These are phyloP conservation scores for Colletotrichum tropicale DNA, from an alignment of 2,329 filamentous ascomycete genomes.

Conservation along the genomic window DNA sequence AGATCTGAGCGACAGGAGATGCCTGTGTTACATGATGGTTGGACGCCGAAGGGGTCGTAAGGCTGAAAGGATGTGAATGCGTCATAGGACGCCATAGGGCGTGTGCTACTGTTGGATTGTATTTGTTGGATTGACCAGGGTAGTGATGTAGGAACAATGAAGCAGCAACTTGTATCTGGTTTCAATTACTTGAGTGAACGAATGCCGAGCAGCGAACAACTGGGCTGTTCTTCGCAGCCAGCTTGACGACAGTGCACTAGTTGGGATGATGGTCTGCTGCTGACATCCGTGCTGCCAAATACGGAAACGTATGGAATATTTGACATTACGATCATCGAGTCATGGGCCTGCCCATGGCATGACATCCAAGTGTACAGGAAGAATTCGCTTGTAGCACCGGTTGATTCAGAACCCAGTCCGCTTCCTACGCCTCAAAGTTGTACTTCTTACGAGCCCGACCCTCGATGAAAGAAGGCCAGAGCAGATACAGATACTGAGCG, in stretches of 20 bases:
- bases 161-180: neutral
- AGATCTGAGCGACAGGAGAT: neutral
- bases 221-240: neutral
- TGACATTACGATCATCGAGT: neutral
- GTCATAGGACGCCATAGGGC: too few species aligned
- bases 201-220: neutral
- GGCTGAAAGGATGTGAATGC: neutral
- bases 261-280: neutral
- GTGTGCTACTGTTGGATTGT: neutral
- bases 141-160: neutral
- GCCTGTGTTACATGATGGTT: neutral
- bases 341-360: neutral
- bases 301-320: neutral
- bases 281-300: neutral
- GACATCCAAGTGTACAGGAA: neutral
- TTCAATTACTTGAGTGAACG: neutral
- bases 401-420: neutral
- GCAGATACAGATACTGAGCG: neutral
- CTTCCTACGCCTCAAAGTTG: neutral
- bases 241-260: neutral
- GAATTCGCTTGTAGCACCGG: neutral
- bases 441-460: slow-evolving; percentile 9
- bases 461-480: slow-evolving; percentile 10
- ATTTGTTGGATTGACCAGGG: neutral
- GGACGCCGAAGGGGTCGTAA: neutral